These are phyloP conservation scores for Fusarium graminum DNA, from an alignment of 2,329 filamentous ascomycete genomes.

Conservation along the genomic window DNA sequence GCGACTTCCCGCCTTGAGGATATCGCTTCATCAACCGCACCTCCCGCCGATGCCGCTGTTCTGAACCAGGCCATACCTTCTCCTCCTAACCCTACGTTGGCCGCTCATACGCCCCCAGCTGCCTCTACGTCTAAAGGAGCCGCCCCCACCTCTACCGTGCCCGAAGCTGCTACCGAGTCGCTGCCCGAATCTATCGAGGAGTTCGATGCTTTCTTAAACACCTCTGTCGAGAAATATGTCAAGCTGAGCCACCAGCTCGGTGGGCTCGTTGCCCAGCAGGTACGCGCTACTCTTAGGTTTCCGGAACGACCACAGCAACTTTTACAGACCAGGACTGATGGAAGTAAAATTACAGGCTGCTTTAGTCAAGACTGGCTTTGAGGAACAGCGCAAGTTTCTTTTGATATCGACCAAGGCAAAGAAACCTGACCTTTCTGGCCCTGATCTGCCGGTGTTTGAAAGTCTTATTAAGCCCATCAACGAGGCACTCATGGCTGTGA, in stretches of 20 bases:
- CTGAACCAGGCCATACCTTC: slow-evolving; percentile 57
- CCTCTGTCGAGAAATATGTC: slow-evolving; percentile 81
- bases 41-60: slow-evolving; percentile 64
- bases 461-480: slow-evolving; percentile 90
- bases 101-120: slow-evolving; percentile 53
- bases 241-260: slow-evolving; percentile 83
- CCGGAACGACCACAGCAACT: neutral
- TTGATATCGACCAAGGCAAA: slow-evolving; percentile 90
- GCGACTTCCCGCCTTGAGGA: slow-evolving; percentile 96
- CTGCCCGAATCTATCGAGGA: slow-evolving; percentile 85
- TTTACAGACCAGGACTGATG: neutral
- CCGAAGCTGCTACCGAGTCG: slow-evolving; percentile 63
- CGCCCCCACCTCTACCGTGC: slow-evolving; percentile 51
- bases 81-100: slow-evolving; percentile 49
- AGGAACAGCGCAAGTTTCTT: slow-evolving; percentile 88
- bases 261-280: slow-evolving; percentile 83
- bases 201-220: slow-evolving; percentile 83
- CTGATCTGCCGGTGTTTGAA: slow-evolving; percentile 74
- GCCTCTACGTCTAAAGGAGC: slow-evolving; percentile 51
- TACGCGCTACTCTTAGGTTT: slow-evolving; percentile 54
- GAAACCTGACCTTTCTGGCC: slow-evolving; percentile 79
- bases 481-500: slow-evolving; percentile 81
- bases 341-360: slow-evolving; percentile 57
- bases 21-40: slow-evolving; percentile 83
- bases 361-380: slow-evolving; percentile 75